Evolutionary conservation across 73 alveolate genomes (phyloP).

Genomic region (Paramecium sexaurelia): DNA sequence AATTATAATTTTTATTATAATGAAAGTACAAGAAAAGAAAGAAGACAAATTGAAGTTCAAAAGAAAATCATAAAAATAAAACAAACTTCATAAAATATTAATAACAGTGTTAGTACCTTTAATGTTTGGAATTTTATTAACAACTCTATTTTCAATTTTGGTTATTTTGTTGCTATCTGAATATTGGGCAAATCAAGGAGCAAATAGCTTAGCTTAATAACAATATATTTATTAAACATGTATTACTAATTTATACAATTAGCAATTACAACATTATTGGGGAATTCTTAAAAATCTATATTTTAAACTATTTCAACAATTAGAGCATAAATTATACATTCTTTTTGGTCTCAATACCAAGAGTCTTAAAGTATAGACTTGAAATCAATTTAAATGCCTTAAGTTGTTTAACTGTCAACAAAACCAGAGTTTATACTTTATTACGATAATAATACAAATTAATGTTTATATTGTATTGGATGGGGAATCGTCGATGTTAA

Average conservation of each 20-base stretch:
- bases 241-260: not conserved
- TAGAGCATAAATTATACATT: not conserved
- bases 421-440: not conserved
- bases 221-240: slow-evolving; percentile 22
- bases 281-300: not conserved
- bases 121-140: slow-evolving; percentile 19
- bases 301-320: not conserved
- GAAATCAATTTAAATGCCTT: not conserved
- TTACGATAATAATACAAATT: not conserved
- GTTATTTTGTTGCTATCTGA: not conserved
- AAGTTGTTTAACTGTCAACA: not conserved
- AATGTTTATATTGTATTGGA: slow-evolving; percentile 10
- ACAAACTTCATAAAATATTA: slow-evolving; percentile 28
- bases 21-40: not conserved
- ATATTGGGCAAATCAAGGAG: not conserved
- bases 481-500: not conserved
- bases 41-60: not conserved
- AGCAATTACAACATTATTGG: slow-evolving; percentile 27
- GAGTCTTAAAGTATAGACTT: not conserved
- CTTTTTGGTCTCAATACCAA: not conserved
- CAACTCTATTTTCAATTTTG: slow-evolving; percentile 12
- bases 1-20: not conserved
- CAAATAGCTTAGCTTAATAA: not conserved
- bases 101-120: slow-evolving; percentile 28
- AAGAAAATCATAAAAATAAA: not conserved